Base-by-base conservation (phyloP, 2,329 filamentous ascomycete species). In the Ophiocordyceps sinensis region DNA sequence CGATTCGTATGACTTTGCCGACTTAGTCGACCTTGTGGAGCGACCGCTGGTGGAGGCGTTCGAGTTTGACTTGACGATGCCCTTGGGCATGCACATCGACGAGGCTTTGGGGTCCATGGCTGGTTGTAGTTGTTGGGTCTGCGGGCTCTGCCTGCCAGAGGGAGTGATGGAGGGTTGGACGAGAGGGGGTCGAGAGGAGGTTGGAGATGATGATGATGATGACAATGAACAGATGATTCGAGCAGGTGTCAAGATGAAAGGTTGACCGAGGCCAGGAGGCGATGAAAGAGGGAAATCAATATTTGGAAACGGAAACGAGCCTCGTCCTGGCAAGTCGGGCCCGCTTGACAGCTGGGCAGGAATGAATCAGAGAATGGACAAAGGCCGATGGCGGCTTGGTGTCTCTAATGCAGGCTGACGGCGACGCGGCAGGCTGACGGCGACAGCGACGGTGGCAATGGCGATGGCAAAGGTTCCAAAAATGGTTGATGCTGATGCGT, bases 41-140 rank as follows among this genome's bases (percentile, higher is more conserved):
- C 49, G 47, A 13, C 42, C 43, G 44, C 45, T 48, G 40, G 47
- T 45, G 12, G 50, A 54, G 32, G 42, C 41, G 30, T 40, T 51
- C 4, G 62, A 64, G 48, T 60, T 49, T 41, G 61, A 61, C 49
- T 62, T 64, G 39, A 53, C 49, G 45, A 64, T 45, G 17, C 46
- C 52, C 28, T 50, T 49, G 6, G 51, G 44, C 26, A 47, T 47
- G 35, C 49, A 47, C 10, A 47, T 36, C 9, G 48, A 38, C 13
- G 46, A 43, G 19, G 42, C 17, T 37, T 48, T 49, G 31, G 46
- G 39, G 39, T 57, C 54, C 51, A 55, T 57, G 43, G 37, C 40
- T 41, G 41, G 34, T 3, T 15, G 5, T 10, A 1, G 23, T 29
- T 17, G 36, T 26, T n/a, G 8, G 10, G 19, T 23, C 17, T 14